Percentiles rank a stretch among this genome's conserved stretches.
Conservation (phyloP, 495 filamentous ascomycete species). For the Hypoxylon lienhwacheense region DNA sequence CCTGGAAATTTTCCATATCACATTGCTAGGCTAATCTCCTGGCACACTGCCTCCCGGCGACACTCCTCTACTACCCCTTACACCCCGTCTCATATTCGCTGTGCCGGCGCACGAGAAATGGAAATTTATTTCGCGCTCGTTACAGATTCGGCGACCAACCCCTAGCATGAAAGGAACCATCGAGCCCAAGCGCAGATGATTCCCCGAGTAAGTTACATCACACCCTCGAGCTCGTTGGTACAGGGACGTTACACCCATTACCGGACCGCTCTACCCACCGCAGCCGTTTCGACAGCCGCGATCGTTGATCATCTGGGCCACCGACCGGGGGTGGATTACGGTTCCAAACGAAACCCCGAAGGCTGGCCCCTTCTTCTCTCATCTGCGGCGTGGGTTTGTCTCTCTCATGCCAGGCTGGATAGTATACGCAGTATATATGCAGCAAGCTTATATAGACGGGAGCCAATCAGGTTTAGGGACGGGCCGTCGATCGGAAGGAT, state of each 20-base stretch:
- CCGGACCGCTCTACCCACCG: conserved; percentile 34
- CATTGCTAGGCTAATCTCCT: conserved; percentile 25
- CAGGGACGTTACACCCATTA: conserved; percentile 33
- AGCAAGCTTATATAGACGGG: conserved; percentile 4
- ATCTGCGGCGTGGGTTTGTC: conserved; percentile 8
- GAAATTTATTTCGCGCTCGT: neutral
- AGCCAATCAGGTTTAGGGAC: conserved; percentile 17
- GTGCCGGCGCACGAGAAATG: conserved; percentile 12
- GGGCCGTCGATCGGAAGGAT: conserved; percentile 25
- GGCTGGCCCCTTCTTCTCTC: conserved; percentile 1
- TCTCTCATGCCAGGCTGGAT: conserved; percentile 1
- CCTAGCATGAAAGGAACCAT: conserved; percentile 1
- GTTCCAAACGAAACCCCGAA: conserved; percentile 35
- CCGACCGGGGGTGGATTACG: conserved; percentile 31
- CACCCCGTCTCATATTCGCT: conserved; percentile 3
- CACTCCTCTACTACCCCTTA: neutral
- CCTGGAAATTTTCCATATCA: conserved; percentile 26
- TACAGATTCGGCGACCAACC: neutral
- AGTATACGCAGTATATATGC: conserved; percentile 17
- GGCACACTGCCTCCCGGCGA: conserved; percentile 2
- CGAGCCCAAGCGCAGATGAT: conserved; percentile 5
- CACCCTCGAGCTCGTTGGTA: conserved; percentile 10
- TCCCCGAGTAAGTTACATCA: conserved; percentile 20
- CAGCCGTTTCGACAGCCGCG: conserved; percentile 34
- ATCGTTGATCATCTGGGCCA: conserved; percentile 34